A percentile compares a stretch with the other conserved stretches of the same genome.
Evolutionary conservation across 78 protist species (phyloP).

Genomic region (Dictyostelium firmibasis): DNA sequence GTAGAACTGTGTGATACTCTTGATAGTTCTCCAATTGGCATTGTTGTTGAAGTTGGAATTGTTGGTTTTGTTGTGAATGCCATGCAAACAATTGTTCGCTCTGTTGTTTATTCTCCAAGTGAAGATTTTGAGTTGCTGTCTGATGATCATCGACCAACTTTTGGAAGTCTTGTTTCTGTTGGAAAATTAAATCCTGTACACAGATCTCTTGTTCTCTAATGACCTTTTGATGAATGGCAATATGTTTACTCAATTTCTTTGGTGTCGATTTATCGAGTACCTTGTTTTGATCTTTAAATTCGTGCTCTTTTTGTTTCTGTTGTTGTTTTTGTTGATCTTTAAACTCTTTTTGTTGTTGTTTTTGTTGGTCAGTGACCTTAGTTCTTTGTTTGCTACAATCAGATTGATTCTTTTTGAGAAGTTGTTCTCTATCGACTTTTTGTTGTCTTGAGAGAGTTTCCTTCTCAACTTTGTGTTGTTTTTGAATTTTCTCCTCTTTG

Average conservation of each 20-base stretch:
- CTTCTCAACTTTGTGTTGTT: constrained; percentile 41
- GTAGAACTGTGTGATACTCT: constrained; percentile 11
- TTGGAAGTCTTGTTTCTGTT: constrained; percentile 71
- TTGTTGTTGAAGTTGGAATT: constrained; percentile 11
- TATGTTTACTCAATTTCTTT: constrained; percentile 65
- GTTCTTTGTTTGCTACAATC: constrained; percentile 41
- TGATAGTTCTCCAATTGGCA: constrained; percentile 41
- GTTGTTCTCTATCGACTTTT: constrained; percentile 54
- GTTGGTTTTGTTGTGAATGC: constrained; percentile 61
- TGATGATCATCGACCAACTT: constrained; percentile 55
- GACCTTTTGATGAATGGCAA: constrained; percentile 61
- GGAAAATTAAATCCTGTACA: constrained; percentile 50
- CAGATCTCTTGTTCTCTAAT: constrained; percentile 38
- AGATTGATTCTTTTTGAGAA: constrained; percentile 52
- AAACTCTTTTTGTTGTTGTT: constrained; percentile 65
- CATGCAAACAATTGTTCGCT: constrained; percentile 41
- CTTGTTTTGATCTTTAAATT: constrained; percentile 39
- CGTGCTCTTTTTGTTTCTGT: constrained; percentile 51
- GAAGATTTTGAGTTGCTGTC: not conserved
- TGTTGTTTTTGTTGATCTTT: constrained; percentile 73
- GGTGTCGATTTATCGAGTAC: constrained; percentile 62
- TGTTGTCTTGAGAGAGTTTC: constrained; percentile 61
- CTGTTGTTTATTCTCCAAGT: constrained; percentile 54
- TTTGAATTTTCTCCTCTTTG: constrained; percentile 33
- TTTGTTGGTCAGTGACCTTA: constrained; percentile 43